A percentile compares a stretch with the other conserved stretches of the same genome.
phyloP scores from a whole-genome alignment of 495 filamentous ascomycete genomes.

The Elaphomyces granulatus region DNA sequence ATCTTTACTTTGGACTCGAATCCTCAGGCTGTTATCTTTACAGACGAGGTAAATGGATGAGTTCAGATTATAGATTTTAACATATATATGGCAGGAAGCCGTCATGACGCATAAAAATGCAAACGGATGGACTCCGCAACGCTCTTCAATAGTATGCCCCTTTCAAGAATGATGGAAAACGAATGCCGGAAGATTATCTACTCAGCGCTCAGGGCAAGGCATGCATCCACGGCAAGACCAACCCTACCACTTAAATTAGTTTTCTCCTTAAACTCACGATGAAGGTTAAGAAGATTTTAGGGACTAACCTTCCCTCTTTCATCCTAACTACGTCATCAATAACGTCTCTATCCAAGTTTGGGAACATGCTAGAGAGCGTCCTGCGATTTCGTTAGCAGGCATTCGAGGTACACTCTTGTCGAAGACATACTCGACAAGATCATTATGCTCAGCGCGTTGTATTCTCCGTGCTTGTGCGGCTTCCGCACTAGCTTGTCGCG shows the following conservation, averaged over 20 bases:
- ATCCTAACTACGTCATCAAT: constrained; percentile 88
- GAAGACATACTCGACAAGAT: constrained; percentile 58
- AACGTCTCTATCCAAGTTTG: constrained; percentile 74
- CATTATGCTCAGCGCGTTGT: constrained; percentile 69
- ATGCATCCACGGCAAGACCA: constrained; percentile 81
- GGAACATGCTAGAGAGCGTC: constrained; percentile 85
- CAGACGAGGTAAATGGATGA: no score
- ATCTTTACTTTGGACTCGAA: no score
- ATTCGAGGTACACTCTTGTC: no score
- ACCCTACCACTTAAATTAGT: constrained; percentile 41
- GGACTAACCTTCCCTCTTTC: constrained; percentile 75
- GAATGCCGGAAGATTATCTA: constrained; percentile 11
- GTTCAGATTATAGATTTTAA: no score
- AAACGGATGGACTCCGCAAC: no score
- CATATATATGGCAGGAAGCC: no score
- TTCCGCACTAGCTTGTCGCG: constrained; percentile 84
- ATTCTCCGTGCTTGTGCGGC: constrained; percentile 77
- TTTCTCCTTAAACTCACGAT: constrained; percentile 3
- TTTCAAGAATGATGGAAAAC: no score
- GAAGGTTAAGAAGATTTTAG: constrained; percentile 1
- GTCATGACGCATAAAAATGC: no score
- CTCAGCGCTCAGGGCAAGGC: constrained; percentile 56
- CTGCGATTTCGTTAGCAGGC: no score
- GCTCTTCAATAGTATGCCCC: no score
- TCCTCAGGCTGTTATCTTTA: no score